These are phyloP conservation scores for Pseudogymnoascus sp. DNA, from an alignment of 2,329 filamentous ascomycete species.

Conservation along the genomic window DNA sequence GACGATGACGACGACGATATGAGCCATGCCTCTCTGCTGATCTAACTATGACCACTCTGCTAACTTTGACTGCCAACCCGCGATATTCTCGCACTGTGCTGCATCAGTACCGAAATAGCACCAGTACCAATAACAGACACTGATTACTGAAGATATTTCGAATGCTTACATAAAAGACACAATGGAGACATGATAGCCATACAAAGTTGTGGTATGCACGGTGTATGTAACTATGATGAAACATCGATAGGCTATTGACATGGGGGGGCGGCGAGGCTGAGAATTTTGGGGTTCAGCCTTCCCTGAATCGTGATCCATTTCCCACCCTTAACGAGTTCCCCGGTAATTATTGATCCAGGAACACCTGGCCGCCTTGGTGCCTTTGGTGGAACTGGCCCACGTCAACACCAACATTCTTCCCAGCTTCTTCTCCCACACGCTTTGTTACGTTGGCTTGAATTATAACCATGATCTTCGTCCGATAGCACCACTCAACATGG, in stretches of 20 bases:
- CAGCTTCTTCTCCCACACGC: neutral
- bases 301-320: conserved; percentile 3
- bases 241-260: neutral
- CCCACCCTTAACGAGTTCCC: conserved; percentile 3
- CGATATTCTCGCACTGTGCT: neutral
- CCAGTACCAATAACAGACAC: neutral
- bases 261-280: neutral
- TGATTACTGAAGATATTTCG: neutral
- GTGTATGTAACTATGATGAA: neutral
- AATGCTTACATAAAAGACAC: neutral
- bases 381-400: neutral
- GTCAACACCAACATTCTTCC: conserved; percentile 6
- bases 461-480: conserved; percentile 11
- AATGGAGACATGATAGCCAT: neutral
- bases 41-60: neutral
- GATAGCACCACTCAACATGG: conserved; percentile 49
- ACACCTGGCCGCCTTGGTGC: conserved; percentile 4
- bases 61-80: neutral
- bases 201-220: neutral
- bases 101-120: too few relatives aligned
- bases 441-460: neutral
- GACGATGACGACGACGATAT: neutral
- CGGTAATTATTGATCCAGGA: conserved; percentile 1
- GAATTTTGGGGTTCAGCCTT: neutral
- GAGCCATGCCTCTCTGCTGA: neutral